Percentiles rank a stretch among this genome's conserved stretches.
Evolutionary conservation across 1,139 yeast genomes (phyloP).

Genomic region (Taiozyma sp.): DNA sequence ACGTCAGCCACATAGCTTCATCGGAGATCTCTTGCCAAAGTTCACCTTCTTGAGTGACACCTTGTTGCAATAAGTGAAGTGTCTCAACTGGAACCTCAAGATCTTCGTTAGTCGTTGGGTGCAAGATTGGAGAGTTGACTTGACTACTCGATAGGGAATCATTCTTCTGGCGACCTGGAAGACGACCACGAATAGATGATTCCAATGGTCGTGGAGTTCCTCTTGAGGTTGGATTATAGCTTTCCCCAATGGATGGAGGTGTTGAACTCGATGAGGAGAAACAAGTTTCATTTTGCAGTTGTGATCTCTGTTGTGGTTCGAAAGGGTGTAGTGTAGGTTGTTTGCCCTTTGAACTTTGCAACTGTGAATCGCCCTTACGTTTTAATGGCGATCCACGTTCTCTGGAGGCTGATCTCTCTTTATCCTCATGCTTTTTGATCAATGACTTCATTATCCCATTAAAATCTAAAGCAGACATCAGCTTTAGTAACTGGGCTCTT

Average conservation of each 20-base stretch:
- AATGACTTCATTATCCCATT: constrained; percentile 59
- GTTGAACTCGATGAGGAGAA: not conserved
- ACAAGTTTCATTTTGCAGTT: constrained; percentile 1
- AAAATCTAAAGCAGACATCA: constrained; percentile 63
- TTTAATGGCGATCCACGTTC: not conserved
- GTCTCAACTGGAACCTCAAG: constrained; percentile 18
- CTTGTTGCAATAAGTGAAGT: constrained; percentile 21
- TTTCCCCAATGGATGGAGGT: not conserved
- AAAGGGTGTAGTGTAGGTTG: not conserved
- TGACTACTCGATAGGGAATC: not conserved
- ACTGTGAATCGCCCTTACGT: not conserved
- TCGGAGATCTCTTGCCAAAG: constrained; percentile 72
- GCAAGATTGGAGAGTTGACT: constrained; percentile 12
- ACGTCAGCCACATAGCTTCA: constrained; percentile 67
- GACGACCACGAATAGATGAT: constrained; percentile 8
- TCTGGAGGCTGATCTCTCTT: constrained; percentile 11
- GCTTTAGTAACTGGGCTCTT: constrained; percentile 64
- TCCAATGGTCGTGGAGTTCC: constrained; percentile 7
- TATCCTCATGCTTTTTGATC: constrained; percentile 54
- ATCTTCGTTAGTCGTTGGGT: constrained; percentile 13
- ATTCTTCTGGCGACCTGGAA: not conserved
- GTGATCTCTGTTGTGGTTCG: constrained; percentile 2
- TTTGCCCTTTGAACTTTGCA: not conserved
- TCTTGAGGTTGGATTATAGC: not conserved
- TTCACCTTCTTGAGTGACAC: constrained; percentile 35